These are phyloP conservation scores for Fomitopsis schrenkii DNA, from an alignment of 1,284 basidiomycete species.

Conservation along the genomic window DNA sequence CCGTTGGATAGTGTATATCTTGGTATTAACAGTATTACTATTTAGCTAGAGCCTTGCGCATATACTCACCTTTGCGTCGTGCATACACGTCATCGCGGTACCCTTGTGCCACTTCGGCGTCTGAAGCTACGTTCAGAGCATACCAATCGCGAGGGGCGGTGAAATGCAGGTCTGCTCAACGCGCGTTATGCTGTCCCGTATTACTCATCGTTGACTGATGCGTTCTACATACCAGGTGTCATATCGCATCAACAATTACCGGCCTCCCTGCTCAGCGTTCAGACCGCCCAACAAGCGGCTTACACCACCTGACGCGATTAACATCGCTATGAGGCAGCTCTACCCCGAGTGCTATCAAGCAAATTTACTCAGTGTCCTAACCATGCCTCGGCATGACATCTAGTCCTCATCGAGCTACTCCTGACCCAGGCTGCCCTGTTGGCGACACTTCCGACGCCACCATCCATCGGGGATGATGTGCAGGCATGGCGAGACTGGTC, in stretches of 20 bases:
- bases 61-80: too few species aligned
- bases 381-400: not conserved
- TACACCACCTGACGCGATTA: not conserved
- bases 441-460: not conserved
- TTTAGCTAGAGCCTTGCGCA: too few species aligned
- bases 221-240: too few species aligned
- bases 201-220: too few species aligned
- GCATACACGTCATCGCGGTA: too few species aligned
- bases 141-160: too few species aligned
- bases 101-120: too few species aligned
- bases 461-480: not conserved
- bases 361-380: too few species aligned
- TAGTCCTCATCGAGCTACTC: not conserved
- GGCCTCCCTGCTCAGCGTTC: not conserved
- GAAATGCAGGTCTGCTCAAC: too few species aligned
- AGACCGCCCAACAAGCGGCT: not conserved
- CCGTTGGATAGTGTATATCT: not conserved
- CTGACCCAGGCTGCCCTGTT: conserved; percentile 2
- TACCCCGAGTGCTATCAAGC: not conserved
- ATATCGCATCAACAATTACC: too few species aligned
- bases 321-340: not conserved
- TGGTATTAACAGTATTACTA: not conserved
- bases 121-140: too few species aligned
- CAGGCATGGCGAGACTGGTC: not conserved
- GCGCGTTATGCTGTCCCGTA: too few species aligned